A percentile compares a stretch with the other conserved stretches of the same genome.
Evolutionary conservation across 805 yeast species (phyloP).

Genomic region (Wickerhamiella slavikovae): DNA sequence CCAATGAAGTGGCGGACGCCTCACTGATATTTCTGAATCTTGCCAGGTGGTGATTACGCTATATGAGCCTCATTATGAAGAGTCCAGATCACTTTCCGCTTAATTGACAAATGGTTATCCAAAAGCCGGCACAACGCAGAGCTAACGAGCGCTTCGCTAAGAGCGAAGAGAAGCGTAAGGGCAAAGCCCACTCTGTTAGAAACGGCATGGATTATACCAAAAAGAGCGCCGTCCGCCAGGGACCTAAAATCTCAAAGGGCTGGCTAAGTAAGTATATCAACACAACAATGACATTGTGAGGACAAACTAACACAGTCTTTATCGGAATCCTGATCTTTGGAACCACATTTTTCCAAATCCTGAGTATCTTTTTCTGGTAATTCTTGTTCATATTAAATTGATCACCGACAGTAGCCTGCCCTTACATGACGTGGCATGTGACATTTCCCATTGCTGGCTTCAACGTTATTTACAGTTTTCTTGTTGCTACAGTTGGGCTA

Average conservation of each 20-base stretch:
- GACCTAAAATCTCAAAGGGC: background rate
- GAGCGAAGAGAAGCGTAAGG: slow-evolving; percentile 49
- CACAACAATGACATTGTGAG: background rate
- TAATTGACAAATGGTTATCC: slow-evolving; percentile 17
- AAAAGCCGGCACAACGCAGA: slow-evolving; percentile 69
- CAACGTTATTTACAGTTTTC: too few species aligned
- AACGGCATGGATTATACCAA: background rate
- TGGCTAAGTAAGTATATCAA: background rate
- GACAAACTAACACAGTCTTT: slow-evolving; percentile 15
- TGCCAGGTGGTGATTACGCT: too few species aligned
- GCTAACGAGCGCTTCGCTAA: slow-evolving; percentile 77
- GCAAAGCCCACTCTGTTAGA: slow-evolving; percentile 27
- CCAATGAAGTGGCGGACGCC: too few species aligned
- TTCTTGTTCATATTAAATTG: too few species aligned
- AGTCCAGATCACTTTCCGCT: too few species aligned
- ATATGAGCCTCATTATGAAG: too few species aligned
- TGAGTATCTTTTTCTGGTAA: slow-evolving; percentile 22
- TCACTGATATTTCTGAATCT: too few species aligned
- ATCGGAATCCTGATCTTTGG: slow-evolving; percentile 55
- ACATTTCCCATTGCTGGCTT: too few species aligned
- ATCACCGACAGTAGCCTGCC: too few species aligned
- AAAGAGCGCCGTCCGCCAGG: background rate
- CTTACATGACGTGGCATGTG: too few species aligned
- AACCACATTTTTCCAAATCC: slow-evolving; percentile 57
- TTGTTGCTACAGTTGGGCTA: too few species aligned